Conservation (phyloP, 148 eudicot genomes). For the Arbutus unedo region DNA sequence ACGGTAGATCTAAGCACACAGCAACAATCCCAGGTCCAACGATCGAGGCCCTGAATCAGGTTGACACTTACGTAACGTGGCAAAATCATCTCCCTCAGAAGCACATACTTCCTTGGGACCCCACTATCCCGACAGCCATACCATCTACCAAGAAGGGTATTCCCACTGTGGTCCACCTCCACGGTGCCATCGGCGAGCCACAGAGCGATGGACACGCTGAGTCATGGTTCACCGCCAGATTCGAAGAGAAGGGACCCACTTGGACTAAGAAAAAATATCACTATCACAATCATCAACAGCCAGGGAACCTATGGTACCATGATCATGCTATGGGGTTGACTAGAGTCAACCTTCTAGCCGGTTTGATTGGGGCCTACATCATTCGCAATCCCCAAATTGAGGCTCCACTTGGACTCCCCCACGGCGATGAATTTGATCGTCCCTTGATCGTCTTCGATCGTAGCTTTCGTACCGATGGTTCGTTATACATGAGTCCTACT, state of each 20-base stretch:
- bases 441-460: conserved; percentile 63
- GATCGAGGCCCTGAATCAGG: conserved; percentile 64
- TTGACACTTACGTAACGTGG: conserved; percentile 60
- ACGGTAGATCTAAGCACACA: conserved; percentile 36
- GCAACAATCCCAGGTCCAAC: conserved; percentile 91
- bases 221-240: conserved; percentile 75
- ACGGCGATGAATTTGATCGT: conserved; percentile 56
- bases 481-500: conserved; percentile 61
- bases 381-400: conserved; percentile 54
- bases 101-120: conserved; percentile 89
- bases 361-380: conserved; percentile 67
- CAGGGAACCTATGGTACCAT: conserved; percentile 82
- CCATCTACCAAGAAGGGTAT: conserved; percentile 45
- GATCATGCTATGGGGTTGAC: conserved; percentile 96
- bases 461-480: conserved; percentile 52
- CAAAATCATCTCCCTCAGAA: conserved; percentile 60
- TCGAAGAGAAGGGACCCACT: conserved; percentile 41
- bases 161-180: conserved; percentile 89
- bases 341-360: conserved; percentile 76
- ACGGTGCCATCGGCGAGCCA: conserved; percentile 69
- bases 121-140: conserved; percentile 70
- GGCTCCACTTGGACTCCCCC: conserved; percentile 55
- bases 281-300: conserved; percentile 67
- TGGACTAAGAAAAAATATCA: conserved; percentile 56
- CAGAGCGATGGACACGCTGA: conserved; percentile 63